Conservation (phyloP, 2,329 filamentous ascomycete species). For the Lecanicillium sp. region DNA sequence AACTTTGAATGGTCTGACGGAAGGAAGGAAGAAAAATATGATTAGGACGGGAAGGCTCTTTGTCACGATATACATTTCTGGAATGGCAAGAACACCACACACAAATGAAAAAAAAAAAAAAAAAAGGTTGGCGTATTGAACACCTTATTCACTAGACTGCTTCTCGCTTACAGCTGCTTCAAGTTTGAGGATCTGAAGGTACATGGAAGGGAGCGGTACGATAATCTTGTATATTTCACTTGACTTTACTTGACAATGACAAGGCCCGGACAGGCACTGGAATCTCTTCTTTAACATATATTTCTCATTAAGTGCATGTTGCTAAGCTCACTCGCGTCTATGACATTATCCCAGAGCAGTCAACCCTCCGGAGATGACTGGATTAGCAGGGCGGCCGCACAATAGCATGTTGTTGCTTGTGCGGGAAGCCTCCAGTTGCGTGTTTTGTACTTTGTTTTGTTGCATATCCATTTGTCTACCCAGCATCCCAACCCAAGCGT, state of each 20-base stretch:
- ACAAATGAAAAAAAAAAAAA: constrained; percentile 1
- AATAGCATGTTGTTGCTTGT: background rate
- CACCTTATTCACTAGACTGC: too few species aligned
- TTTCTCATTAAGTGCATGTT: background rate
- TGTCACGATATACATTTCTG: constrained; percentile 7
- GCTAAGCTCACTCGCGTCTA: background rate
- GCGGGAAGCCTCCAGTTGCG: background rate
- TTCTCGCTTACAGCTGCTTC: too few species aligned
- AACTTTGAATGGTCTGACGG: too few species aligned
- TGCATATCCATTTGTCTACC: background rate
- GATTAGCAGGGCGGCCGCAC: too few species aligned
- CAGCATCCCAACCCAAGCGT: constrained; percentile 10
- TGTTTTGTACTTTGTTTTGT: background rate
- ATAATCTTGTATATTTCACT: too few species aligned
- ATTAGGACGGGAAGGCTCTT: constrained; percentile 3
- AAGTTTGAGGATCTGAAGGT: too few species aligned
- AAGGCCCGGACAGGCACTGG: too few species aligned
- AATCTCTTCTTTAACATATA: too few species aligned
- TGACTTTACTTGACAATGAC: too few species aligned
- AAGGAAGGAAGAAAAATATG: constrained; percentile 2
- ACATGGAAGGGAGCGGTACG: too few species aligned
- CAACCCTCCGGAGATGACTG: too few species aligned
- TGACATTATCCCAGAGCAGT: background rate
- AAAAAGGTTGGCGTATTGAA: too few species aligned
- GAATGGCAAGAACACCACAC: background rate